phyloP scores from a whole-genome alignment of 192 early-diverging fungal species.

The Coemansia sp. region DNA sequence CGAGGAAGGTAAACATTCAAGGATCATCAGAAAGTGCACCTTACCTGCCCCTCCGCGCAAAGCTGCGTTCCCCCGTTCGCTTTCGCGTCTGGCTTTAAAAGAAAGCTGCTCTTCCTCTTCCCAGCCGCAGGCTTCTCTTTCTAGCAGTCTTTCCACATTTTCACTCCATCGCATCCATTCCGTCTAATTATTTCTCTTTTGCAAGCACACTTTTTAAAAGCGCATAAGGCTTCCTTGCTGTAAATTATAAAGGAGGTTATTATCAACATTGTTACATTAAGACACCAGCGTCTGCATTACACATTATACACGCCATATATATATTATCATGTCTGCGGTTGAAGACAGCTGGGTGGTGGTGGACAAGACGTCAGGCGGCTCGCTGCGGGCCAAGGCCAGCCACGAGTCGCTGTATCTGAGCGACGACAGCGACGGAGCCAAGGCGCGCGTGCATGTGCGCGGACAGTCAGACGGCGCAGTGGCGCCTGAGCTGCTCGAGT shows the following conservation, averaged over 20 bases:
- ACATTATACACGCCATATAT: not conserved
- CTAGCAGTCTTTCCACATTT: no score
- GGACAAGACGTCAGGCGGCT: conserved; percentile 45
- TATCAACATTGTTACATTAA: conserved; percentile 1
- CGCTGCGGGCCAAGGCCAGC: conserved; percentile 48
- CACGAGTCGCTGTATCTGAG: conserved; percentile 48
- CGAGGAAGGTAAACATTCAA: conserved; percentile 5
- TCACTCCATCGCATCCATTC: no score
- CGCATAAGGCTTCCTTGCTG: not conserved
- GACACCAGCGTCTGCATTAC: not conserved
- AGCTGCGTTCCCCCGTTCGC: no score
- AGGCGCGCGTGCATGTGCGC: conserved; percentile 46
- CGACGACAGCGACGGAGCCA: conserved; percentile 11
- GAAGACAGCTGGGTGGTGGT: conserved; percentile 57
- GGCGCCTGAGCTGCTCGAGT: conserved; percentile 48
- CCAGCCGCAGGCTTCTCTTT: no score
- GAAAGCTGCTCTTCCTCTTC: no score
- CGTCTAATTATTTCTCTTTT: not conserved
- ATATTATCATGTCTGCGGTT: conserved; percentile 14
- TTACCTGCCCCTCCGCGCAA: conserved; percentile 2
- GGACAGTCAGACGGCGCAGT: conserved; percentile 5
- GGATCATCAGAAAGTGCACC: conserved; percentile 9
- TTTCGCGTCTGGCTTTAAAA: no score
- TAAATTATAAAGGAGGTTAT: not conserved
- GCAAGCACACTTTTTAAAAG: not conserved